A percentile compares a stretch with the other conserved stretches of the same genome.
Conservation (phyloP, 495 filamentous ascomycete genomes). For the Venustampulla echinocandica region DNA sequence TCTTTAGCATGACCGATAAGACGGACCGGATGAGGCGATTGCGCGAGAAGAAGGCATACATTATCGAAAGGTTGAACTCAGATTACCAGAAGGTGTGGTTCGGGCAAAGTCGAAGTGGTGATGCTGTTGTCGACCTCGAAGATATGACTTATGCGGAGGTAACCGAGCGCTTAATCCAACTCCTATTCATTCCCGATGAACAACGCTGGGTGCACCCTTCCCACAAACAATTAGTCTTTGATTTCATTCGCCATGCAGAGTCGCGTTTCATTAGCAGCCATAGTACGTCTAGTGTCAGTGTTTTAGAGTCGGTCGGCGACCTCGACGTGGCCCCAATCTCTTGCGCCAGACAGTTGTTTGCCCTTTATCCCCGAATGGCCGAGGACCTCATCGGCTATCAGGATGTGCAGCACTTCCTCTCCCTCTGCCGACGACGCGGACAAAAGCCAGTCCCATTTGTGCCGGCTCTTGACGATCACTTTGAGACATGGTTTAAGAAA, state of each 20-base stretch:
- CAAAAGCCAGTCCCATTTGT: slow-evolving; percentile 96
- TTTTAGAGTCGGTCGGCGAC: slow-evolving; percentile 69
- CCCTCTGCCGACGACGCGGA: slow-evolving; percentile 75
- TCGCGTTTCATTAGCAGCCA: slow-evolving; percentile 67
- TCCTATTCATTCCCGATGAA: slow-evolving; percentile 90
- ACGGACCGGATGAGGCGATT: slow-evolving; percentile 74
- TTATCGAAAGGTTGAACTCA: slow-evolving; percentile 91
- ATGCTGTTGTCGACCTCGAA: slow-evolving; percentile 83
- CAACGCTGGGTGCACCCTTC: slow-evolving; percentile 84
- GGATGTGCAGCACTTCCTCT: slow-evolving; percentile 85
- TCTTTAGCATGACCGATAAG: slow-evolving; percentile 86
- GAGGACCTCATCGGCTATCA: slow-evolving; percentile 86
- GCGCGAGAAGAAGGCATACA: slow-evolving; percentile 79
- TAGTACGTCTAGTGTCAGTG: slow-evolving; percentile 67
- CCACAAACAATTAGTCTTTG: slow-evolving; percentile 65
- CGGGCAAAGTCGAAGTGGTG: slow-evolving; percentile 65
- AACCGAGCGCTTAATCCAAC: slow-evolving; percentile 78
- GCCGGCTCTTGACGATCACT: slow-evolving; percentile 81
- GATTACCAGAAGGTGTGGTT: slow-evolving; percentile 99
- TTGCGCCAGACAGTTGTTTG: slow-evolving; percentile 64
- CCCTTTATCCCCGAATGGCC: slow-evolving; percentile 72
- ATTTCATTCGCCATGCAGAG: slow-evolving; percentile 88
- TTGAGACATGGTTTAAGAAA: slow-evolving; percentile 98
- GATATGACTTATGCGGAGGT: slow-evolving; percentile 96
- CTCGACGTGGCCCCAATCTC: slow-evolving; percentile 66